phyloP scores from a whole-genome alignment of 768 basidiomycete species.

The Lactarius deliciosus region DNA sequence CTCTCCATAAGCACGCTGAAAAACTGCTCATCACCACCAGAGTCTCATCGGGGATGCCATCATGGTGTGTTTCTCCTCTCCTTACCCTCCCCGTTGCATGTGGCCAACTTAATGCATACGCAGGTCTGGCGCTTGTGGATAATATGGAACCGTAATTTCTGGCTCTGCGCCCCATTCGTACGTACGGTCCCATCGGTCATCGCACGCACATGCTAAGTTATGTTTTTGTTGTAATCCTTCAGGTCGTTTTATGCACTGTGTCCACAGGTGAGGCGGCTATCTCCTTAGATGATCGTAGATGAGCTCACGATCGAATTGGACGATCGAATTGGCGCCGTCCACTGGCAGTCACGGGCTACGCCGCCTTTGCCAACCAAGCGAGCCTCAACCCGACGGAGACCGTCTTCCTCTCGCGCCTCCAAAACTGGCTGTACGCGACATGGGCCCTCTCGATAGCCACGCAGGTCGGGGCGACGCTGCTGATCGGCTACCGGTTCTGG shows the following conservation, averaged over 20 bases:
- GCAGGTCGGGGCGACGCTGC: slow-evolving; percentile 20
- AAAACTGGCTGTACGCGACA: slow-evolving; percentile 15
- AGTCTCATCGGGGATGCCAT: slow-evolving; percentile 24
- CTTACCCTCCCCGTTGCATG: neutral
- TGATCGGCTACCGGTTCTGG: slow-evolving; percentile 23
- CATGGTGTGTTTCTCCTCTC: slow-evolving; percentile 2
- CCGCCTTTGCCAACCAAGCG: slow-evolving; percentile 4
- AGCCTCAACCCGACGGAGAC: neutral
- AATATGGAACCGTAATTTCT: slow-evolving; percentile 20
- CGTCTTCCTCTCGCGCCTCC: slow-evolving; percentile 8
- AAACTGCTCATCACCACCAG: neutral
- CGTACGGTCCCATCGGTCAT: neutral
- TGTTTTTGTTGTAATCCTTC: neutral
- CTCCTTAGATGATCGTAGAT: too few relatives aligned
- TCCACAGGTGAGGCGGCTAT: neutral
- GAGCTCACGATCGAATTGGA: too few relatives aligned
- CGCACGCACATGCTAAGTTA: neutral
- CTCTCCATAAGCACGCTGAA: neutral
- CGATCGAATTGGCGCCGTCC: neutral
- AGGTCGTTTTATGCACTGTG: slow-evolving; percentile 6
- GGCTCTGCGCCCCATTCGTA: slow-evolving; percentile 17
- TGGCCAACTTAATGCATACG: neutral
- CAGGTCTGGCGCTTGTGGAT: slow-evolving; percentile 28
- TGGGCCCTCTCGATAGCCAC: slow-evolving; percentile 25
- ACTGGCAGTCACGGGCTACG: slow-evolving; percentile 15